Conservation (phyloP, 2,329 filamentous ascomycete species). For the Purpureocillium lavendulum region DNA sequence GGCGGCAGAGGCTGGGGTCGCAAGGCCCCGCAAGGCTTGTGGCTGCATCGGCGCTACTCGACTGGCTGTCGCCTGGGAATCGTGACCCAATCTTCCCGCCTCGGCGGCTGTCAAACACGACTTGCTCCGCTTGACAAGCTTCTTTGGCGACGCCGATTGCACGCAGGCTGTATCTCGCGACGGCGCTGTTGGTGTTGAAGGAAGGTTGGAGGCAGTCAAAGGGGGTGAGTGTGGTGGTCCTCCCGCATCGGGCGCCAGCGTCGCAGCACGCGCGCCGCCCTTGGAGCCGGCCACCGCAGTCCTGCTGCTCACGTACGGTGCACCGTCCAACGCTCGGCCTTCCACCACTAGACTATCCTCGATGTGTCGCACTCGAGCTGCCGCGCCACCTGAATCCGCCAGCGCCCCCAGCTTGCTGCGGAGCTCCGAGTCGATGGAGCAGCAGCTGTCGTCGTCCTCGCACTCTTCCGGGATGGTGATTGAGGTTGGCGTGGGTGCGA, state of each 20-base stretch:
- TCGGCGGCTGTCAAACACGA: slow-evolving; percentile 14
- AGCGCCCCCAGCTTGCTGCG: neutral
- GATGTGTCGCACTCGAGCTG: slow-evolving; percentile 5
- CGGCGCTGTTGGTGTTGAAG: neutral
- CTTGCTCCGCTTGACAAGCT: slow-evolving; percentile 18
- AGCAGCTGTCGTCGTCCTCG: slow-evolving; percentile 27
- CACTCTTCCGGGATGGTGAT: slow-evolving; percentile 29
- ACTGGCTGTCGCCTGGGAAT: slow-evolving; percentile 7
- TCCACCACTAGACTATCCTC: slow-evolving; percentile 3
- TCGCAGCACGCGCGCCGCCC: slow-evolving; percentile 9
- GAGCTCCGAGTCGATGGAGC: slow-evolving; percentile 3
- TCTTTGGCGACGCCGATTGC: slow-evolving; percentile 5
- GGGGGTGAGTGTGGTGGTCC: slow-evolving; percentile 2
- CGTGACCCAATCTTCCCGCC: slow-evolving; percentile 16
- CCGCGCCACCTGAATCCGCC: neutral
- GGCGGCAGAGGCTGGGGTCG: slow-evolving; percentile 11
- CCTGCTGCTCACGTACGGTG: slow-evolving; percentile 2
- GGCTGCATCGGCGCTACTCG: slow-evolving; percentile 8
- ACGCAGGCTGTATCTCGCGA: neutral
- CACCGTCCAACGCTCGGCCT: slow-evolving; percentile 6
- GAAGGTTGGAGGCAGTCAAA: neutral
- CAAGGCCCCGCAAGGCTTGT: slow-evolving; percentile 15
- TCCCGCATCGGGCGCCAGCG: neutral
- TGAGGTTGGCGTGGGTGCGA: slow-evolving; percentile 31
- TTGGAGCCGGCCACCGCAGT: neutral